Evolutionary conservation across 306 rosid species (phyloP).

Genomic region (Vigna unguiculata): DNA sequence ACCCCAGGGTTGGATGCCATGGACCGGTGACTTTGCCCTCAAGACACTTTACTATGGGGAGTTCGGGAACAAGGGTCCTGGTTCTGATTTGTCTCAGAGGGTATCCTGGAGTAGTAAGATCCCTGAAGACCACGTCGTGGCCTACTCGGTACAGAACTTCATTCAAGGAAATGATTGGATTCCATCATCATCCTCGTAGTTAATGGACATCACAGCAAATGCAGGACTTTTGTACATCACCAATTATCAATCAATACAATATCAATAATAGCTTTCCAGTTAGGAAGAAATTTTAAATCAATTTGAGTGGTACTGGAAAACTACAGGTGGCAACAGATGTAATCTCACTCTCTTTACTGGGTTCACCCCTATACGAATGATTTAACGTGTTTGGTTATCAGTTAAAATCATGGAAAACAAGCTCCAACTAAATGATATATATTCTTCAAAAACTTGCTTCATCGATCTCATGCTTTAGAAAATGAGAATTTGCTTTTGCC

Average conservation of each 20-base stretch:
- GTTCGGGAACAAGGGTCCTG: conserved; percentile 59
- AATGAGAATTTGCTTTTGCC: no score
- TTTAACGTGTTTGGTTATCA: neutral
- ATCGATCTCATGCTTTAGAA: no score
- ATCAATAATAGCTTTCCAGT: neutral
- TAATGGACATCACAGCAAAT: neutral
- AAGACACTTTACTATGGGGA: conserved; percentile 86
- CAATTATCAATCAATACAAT: neutral
- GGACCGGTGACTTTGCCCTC: conserved; percentile 70
- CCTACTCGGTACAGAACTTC: conserved; percentile 74
- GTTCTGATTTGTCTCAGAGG: conserved; percentile 57
- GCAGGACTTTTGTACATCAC: conserved; percentile 24
- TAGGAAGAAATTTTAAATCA: neutral
- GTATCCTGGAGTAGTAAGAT: conserved; percentile 72
- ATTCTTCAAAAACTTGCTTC: no score
- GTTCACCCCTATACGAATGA: neutral
- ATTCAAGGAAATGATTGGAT: conserved; percentile 89
- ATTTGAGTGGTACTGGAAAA: neutral
- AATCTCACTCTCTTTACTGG: neutral
- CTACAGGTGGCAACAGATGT: neutral
- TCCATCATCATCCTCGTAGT: conserved; percentile 38
- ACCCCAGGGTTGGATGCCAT: conserved; percentile 78
- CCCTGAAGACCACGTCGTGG: conserved; percentile 56
- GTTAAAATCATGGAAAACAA: no score
- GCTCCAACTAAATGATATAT: no score